These are phyloP conservation scores for Barnettozyma hawaiiensis DNA, from an alignment of 1,139 yeast species.

Conservation along the genomic window DNA sequence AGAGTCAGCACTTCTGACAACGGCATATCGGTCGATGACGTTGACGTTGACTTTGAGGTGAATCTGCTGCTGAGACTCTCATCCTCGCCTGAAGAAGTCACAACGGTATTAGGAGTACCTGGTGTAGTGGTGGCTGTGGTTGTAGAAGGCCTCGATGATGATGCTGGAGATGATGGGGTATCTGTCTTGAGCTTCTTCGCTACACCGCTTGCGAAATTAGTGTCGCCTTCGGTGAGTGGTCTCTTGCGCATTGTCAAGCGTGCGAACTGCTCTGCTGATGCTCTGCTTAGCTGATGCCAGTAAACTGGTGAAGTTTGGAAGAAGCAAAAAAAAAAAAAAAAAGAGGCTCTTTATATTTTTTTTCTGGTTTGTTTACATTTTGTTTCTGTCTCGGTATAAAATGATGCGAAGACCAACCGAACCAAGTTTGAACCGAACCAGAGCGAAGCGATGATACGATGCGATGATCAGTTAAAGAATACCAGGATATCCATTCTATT, in stretches of 20 bases:
- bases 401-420: no score
- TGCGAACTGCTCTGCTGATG: no score
- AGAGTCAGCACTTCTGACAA: slow-evolving; percentile 17
- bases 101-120: background rate
- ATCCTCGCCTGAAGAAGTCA: background rate
- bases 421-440: no score
- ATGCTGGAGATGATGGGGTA: background rate
- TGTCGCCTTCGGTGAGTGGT: background rate
- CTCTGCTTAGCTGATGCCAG: no score
- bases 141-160: background rate
- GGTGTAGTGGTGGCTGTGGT: background rate
- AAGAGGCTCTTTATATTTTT: no score
- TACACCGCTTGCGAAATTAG: background rate
- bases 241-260: background rate
- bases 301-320: background rate
- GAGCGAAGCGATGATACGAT: no score
- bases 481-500: no score
- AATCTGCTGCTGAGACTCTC: background rate
- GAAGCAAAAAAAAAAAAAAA: background rate
- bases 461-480: no score
- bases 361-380: no score
- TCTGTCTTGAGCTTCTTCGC: background rate
- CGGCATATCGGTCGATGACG: background rate
- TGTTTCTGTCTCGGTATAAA: no score
- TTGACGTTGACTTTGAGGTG: background rate